A percentile compares a stretch with the other conserved stretches of the same genome.
Conservation (phyloP, 495 filamentous ascomycete genomes). For the Annulohypoxylon bovei region DNA sequence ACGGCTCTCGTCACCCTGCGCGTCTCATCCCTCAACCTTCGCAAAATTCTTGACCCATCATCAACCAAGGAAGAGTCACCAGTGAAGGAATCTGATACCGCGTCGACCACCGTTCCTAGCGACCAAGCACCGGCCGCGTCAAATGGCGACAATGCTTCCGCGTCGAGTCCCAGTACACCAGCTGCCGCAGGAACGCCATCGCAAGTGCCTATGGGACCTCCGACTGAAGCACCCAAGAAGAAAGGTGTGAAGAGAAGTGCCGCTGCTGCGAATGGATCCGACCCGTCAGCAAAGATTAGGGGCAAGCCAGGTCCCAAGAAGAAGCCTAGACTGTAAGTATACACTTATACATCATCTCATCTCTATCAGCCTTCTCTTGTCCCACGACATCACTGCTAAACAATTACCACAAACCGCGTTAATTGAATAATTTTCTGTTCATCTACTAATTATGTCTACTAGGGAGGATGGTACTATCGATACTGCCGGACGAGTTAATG, state of each 20-base stretch:
- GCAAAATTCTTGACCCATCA: slow-evolving; percentile 55
- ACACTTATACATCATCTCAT: slow-evolving; percentile 38
- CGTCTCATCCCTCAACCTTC: slow-evolving; percentile 51
- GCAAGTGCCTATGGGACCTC: slow-evolving; percentile 58
- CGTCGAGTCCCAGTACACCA: slow-evolving; percentile 59
- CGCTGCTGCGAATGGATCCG: slow-evolving; percentile 60
- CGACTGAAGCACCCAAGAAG: slow-evolving; percentile 67
- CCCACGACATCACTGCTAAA: not conserved
- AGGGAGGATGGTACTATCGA: slow-evolving; percentile 72
- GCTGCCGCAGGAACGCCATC: slow-evolving; percentile 55
- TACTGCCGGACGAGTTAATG: slow-evolving; percentile 46
- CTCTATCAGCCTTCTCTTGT: not conserved
- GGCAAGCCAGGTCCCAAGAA: slow-evolving; percentile 96
- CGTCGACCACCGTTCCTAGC: slow-evolving; percentile 30
- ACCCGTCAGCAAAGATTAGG: slow-evolving; percentile 71
- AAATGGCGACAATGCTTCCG: slow-evolving; percentile 58
- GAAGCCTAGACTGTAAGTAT: slow-evolving; percentile 87
- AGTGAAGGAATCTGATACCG: slow-evolving; percentile 42
- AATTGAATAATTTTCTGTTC: slow-evolving; percentile 22
- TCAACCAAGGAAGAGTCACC: slow-evolving; percentile 57
- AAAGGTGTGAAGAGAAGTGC: slow-evolving; percentile 66
- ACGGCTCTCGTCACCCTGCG: slow-evolving; percentile 51
- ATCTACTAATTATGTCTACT: slow-evolving; percentile 48
- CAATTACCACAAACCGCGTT: not conserved
- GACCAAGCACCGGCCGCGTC: slow-evolving; percentile 39